Evolutionary conservation across 2,329 filamentous ascomycete genomes (phyloP).

Genomic region (Neurospora sp.): DNA sequence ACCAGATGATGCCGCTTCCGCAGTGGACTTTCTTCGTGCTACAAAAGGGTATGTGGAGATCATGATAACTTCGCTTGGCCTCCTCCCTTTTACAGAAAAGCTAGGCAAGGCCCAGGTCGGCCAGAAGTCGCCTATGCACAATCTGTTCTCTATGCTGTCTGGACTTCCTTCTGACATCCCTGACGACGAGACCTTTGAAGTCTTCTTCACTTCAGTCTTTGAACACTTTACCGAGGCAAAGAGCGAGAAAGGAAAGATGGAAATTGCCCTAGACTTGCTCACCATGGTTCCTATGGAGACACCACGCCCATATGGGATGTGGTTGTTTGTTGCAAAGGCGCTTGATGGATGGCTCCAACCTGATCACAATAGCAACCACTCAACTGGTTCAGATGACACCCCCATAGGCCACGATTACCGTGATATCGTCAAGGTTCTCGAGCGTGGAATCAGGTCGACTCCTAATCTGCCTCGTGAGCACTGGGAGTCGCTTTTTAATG

Average conservation of each 20-base stretch:
- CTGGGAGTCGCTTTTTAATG: constrained; percentile 48
- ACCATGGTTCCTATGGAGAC: constrained; percentile 36
- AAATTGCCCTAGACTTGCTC: constrained; percentile 42
- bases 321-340: constrained; percentile 40
- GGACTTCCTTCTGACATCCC: constrained; percentile 35
- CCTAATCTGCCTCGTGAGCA: constrained; percentile 35
- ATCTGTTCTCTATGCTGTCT: constrained; percentile 54
- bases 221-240: constrained; percentile 49
- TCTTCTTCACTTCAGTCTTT: constrained; percentile 42
- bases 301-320: constrained; percentile 37
- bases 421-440: constrained; percentile 57
- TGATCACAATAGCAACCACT: constrained; percentile 27
- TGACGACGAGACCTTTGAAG: constrained; percentile 36
- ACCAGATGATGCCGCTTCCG: constrained; percentile 34
- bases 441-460: constrained; percentile 45
- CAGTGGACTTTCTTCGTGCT: constrained; percentile 43
- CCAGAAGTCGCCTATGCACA: constrained; percentile 52
- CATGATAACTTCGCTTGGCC: constrained; percentile 42
- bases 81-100: constrained; percentile 55
- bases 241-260: constrained; percentile 31
- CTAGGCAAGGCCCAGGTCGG: constrained; percentile 39
- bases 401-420: constrained; percentile 60
- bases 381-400: constrained; percentile 31
- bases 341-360: constrained; percentile 34
- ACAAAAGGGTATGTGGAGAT: constrained; percentile 40